Base-by-base conservation (phyloP, 345 rosid genomes). In the Eucalyptus microcorys region DNA sequence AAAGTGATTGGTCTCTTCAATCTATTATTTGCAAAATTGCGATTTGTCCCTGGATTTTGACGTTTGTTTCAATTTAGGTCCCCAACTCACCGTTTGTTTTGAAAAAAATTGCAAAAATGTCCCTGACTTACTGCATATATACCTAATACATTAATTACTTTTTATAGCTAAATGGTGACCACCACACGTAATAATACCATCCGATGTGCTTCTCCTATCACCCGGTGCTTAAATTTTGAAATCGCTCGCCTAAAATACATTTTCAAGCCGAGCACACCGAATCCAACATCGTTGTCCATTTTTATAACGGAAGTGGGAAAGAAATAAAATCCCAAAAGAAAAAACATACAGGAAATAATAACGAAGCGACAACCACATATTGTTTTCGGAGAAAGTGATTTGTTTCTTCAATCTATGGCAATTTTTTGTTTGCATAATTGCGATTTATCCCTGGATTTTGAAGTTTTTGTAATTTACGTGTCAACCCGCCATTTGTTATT, bases 351-450 rank as follows among this genome's bases (percentile, higher is more conserved):
- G 26, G 57, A 1, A 52, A 52, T 19, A 52, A 52, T 52, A 52
- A 52, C 0, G 57, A 52, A 52, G 57, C 24, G 57, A 52, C 0
- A 0, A 8, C 57, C 10, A 52, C 10, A 7, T 1, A 0, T 52
- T 52, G 24, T 52, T 52, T 19, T 7, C 26, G 0, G 26, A 76
- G 0, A 76, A 76, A 37, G 47, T 40, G 27, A 76, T 10, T 40
- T 13, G 30, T 76, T 76, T 76, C 83, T 40, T 37, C 47, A 76
- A 21, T 21, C 43, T 27, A 61, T 10, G 61, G 61, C 30, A 22
- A 24, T 10, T 4, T n/a, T n/a, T 66, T 15, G 40, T 15, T 66
- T 66, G 22, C 81, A 68, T 8, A 68, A 68, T 68, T 68, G 81
- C 7, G 2, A 68, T 68, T 34, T 9, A 17, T 68, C 26, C 81